Base-by-base conservation (phyloP, 1,284 basidiomycete species). In the Pseudozyma thailandica region DNA sequence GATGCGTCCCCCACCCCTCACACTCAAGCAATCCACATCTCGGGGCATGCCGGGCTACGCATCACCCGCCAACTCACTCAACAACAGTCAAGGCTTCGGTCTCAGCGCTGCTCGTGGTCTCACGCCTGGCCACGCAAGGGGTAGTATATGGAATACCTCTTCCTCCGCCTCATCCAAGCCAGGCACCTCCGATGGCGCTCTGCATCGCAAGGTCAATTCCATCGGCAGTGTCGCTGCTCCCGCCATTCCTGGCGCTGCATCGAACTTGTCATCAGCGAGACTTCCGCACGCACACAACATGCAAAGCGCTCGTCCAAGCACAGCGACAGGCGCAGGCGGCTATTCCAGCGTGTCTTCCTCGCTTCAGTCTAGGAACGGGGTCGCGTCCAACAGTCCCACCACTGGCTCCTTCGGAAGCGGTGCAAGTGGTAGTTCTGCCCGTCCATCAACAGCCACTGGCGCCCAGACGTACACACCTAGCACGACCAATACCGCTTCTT, bases 141-240 rank as follows among this genome's bases (percentile, higher is more conserved):
- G 66, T 8, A 60, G 58, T 38, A 50, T 64, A 3, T 51, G 69
- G 50, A 62, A 62, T 30, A 47, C 60, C 3, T 46, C 64, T 9
- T 58, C 56, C 2, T 50, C 65, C n/a, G 28, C 27, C 26, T 42
- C 59, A 1, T 43, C 51, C 30, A 69, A 73, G 37, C 50, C 60
- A 23, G 18, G 41, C 35, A 45, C 57, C 2, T 52, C 69, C 13
- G 64, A 61, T 20, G 64, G 53, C 21, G 50, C 50, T 15, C 35
- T 69, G 13, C 74, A 77, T 38, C 62, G 74, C 44, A 77, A 75
- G 30, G 59, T 72, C 61, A 75, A 68, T 48, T 75, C 74, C 1
- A 65, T 68, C 38, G 74, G 72, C 6, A 51, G 66, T n/a, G 41
- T 50, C 10, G 50, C 60, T 15, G 56, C 57, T 1, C 57, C 54